phyloP scores from a whole-genome alignment of 805 yeast genomes.

The Barnettozyma populi region DNA sequence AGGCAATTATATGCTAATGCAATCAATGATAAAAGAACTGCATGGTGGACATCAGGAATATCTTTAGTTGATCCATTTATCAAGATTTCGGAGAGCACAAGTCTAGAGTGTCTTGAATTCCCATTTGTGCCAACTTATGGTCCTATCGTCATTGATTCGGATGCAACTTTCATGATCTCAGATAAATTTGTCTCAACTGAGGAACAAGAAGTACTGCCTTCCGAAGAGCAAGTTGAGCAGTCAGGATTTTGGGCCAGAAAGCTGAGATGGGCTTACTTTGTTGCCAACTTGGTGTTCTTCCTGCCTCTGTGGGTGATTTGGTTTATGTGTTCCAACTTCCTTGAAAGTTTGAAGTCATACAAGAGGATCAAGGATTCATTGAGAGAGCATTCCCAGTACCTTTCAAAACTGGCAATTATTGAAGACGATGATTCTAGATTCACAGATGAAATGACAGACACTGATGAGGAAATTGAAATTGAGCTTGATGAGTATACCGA shows the following conservation, averaged over 20 bases:
- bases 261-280: slow-evolving; percentile 44
- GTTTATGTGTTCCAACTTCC: slow-evolving; percentile 40
- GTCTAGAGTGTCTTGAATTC: slow-evolving; percentile 34
- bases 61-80: slow-evolving; percentile 55
- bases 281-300: slow-evolving; percentile 41
- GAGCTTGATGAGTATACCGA: slow-evolving; percentile 8
- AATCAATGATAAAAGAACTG: slow-evolving; percentile 72
- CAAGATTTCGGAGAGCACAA: slow-evolving; percentile 37
- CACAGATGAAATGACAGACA: slow-evolving; percentile 2
- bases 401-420: slow-evolving; percentile 18
- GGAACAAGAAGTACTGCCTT: neutral
- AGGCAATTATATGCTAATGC: slow-evolving; percentile 67
- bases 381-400: slow-evolving; percentile 23
- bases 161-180: slow-evolving; percentile 35
- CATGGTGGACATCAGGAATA: slow-evolving; percentile 80
- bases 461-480: slow-evolving; percentile 1
- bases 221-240: slow-evolving; percentile 4
- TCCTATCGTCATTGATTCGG: slow-evolving; percentile 51
- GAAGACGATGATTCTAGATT: slow-evolving; percentile 4
- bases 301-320: slow-evolving; percentile 64
- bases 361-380: slow-evolving; percentile 30
- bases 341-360: slow-evolving; percentile 37
- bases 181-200: slow-evolving; percentile 14
- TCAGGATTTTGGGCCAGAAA: slow-evolving; percentile 33
- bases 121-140: slow-evolving; percentile 46